phyloP scores from a whole-genome alignment of 768 basidiomycete genomes.

The Termitomyces sp. region DNA sequence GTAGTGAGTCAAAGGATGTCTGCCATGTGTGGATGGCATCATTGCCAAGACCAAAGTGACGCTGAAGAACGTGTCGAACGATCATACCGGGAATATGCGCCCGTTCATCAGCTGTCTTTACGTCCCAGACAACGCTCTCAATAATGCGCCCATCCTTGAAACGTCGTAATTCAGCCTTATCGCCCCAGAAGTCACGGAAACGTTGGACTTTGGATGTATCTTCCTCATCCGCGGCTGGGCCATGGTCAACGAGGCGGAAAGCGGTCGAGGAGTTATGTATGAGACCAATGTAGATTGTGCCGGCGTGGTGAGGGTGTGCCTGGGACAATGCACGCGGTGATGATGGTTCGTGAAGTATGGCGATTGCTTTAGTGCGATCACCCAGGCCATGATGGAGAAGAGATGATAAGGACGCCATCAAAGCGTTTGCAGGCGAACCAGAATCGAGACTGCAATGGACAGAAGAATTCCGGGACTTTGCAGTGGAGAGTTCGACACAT shows the following conservation, averaged over 20 bases:
- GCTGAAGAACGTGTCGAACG: slow-evolving; percentile 64
- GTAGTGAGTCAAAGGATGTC: slow-evolving; percentile 46
- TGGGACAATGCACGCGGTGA: slow-evolving; percentile 43
- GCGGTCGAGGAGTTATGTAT: slow-evolving; percentile 68
- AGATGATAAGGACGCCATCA: slow-evolving; percentile 46
- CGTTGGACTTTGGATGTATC: slow-evolving; percentile 41
- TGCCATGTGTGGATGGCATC: slow-evolving; percentile 56
- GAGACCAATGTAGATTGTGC: slow-evolving; percentile 65
- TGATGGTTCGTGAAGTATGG: slow-evolving; percentile 51
- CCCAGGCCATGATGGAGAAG: slow-evolving; percentile 64
- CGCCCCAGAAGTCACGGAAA: slow-evolving; percentile 88
- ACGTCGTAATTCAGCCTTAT: slow-evolving; percentile 84
- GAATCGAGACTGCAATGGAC: slow-evolving; percentile 45
- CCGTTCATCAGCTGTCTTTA: slow-evolving; percentile 74
- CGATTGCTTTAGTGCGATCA: slow-evolving; percentile 59
- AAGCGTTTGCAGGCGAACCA: slow-evolving; percentile 52
- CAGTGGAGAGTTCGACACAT: slow-evolving; percentile 48
- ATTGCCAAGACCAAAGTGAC: slow-evolving; percentile 65
- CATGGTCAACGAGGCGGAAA: slow-evolving; percentile 86
- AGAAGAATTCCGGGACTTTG: slow-evolving; percentile 37
- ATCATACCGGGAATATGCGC: slow-evolving; percentile 71
- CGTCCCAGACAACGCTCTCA: slow-evolving; percentile 97
- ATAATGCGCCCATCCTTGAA: slow-evolving; percentile 94
- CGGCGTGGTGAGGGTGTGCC: slow-evolving; percentile 43
- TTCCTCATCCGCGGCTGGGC: slow-evolving; percentile 68